A percentile compares a stretch with the other conserved stretches of the same genome.
Conservation (phyloP, 257 asterid genomes). For the Mentha longifolia region DNA sequence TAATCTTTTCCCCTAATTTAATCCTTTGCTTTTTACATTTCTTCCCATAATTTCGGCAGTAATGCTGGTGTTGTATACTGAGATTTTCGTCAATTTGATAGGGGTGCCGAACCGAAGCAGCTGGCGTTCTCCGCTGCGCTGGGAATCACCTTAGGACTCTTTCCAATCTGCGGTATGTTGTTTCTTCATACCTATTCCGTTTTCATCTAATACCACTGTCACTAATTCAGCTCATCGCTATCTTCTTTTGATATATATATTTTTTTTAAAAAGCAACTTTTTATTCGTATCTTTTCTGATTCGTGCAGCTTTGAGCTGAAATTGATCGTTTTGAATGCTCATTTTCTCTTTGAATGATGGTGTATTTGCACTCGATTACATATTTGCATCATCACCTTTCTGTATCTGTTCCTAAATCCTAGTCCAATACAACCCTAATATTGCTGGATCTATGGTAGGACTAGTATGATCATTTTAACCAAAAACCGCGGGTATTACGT, state of each 20-base stretch:
- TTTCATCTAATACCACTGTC: conserved; percentile 12
- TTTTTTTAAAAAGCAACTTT: not conserved
- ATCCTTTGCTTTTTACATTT: not conserved
- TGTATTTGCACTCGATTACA: conserved; percentile 7
- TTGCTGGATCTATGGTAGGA: not conserved
- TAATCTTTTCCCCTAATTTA: conserved; percentile 35
- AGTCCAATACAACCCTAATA: conserved; percentile 12
- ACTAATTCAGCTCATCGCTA: conserved; percentile 7
- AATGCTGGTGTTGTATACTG: not conserved
- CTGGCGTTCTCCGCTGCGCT: conserved; percentile 89
- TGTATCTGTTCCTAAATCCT: not conserved
- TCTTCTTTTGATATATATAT: not conserved
- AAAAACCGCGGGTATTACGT: not conserved
- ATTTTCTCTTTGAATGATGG: not conserved
- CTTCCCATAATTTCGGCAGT: not conserved
- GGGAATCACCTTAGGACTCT: conserved; percentile 80
- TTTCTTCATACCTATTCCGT: conserved; percentile 5
- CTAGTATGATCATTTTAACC: not conserved
- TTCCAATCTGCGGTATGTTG: conserved; percentile 83
- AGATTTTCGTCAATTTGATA: conserved; percentile 41
- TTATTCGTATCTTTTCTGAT: not conserved
- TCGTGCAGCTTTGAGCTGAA: conserved; percentile 25
- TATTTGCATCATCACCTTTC: conserved; percentile 11
- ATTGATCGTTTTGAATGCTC: not conserved
- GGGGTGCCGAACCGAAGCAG: conserved; percentile 95